Evolutionary conservation across 140 eudicot species (phyloP).

Genomic region (Eryngium alpinum): DNA sequence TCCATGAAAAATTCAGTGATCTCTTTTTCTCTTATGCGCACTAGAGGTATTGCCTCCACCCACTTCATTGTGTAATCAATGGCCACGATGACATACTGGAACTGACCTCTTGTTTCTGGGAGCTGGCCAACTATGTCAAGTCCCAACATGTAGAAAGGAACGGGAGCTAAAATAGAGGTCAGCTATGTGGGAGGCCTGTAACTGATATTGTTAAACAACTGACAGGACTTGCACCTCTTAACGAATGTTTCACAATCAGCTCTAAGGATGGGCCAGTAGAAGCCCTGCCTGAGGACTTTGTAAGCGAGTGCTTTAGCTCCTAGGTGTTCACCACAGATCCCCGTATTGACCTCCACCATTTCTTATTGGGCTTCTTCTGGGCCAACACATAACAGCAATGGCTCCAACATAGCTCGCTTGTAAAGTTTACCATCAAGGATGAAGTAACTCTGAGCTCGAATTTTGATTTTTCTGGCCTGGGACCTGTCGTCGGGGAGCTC

Average conservation of each 20-base stretch:
- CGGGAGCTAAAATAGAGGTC: not conserved
- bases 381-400: too few species aligned
- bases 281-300: not conserved
- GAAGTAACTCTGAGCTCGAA: too few species aligned
- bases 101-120: not conserved
- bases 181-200: not conserved
- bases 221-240: not conserved
- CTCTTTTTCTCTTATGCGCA: too few species aligned
- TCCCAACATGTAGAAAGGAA: not conserved
- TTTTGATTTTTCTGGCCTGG: too few species aligned
- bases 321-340: not conserved
- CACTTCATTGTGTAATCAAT: too few species aligned
- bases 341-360: not conserved
- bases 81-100: too few species aligned
- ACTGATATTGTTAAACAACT: not conserved
- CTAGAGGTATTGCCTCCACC: too few species aligned
- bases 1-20: too few species aligned
- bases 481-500: too few species aligned
- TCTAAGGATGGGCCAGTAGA: not conserved
- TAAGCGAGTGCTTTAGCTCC: not conserved
- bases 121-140: not conserved
- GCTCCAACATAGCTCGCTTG: too few species aligned
- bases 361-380: not conserved
- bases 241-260: not conserved
- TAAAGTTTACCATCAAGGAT: too few species aligned